Evolutionary conservation across 106 monocot species (phyloP), one percentile per base, ranked within the genome.

Genomic region (Allium sativum): DNA sequence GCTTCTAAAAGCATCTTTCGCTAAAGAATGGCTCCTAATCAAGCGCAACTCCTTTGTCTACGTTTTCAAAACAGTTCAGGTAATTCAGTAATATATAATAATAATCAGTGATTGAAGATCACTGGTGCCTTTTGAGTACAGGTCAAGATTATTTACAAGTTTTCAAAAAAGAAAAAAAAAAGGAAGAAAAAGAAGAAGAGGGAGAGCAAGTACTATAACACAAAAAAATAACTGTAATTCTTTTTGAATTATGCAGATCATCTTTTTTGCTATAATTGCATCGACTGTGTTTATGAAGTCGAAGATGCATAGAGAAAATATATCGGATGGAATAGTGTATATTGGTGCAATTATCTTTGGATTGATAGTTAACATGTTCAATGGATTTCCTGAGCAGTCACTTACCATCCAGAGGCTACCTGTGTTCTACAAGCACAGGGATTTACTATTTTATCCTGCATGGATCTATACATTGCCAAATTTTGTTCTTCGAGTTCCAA

Each of bases 401-500:
- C 64, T 92, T 21, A 64, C 75, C 45, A 81, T 92, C 48, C 7
- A 43, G 7, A 78, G 83, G 61, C 76, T 92, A 4, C 92, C 83
- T 6, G 86, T 92, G 51, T 92, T 92, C 74, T 92, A 74, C 81
- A 92, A 92, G 60, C 92, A 92, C 10, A 78, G 92, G 52, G 84
- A 87, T 65, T 78, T 87, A 42, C 81, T 84, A 71, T 84, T 92
- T 66, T 76, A 84, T 48, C 92, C 86, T 5, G 73, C 92, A 0
- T 92, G 92, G 92, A 56, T 74, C 43, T 92, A 73, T 68, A 71
- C 83, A 15, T 61, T 92, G 8, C 92, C 92, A 1, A 80, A 76
- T 21, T 78, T 70, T 56, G 18, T 92, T 40, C 65, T 92, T 0
- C 61, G 76, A 41, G 76, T 92, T 21, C 92, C 87, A 9, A 68